phyloP scores from a whole-genome alignment of 805 yeast species.

The Spathaspora gorwiae region DNA sequence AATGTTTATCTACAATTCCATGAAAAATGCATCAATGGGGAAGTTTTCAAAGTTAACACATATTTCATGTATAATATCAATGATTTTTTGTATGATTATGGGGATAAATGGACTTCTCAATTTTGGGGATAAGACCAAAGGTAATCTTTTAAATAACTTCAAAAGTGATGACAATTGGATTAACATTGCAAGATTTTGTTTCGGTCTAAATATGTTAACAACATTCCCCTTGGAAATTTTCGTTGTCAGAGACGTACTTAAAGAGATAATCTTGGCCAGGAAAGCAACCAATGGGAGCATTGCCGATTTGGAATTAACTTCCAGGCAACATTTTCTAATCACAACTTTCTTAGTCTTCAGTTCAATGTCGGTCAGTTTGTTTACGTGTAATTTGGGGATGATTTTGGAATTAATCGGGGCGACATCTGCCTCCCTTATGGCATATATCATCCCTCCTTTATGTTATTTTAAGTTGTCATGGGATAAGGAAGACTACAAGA shows the following conservation, averaged over 20 bases:
- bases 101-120: constrained; percentile 75
- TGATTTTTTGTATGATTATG: constrained; percentile 71
- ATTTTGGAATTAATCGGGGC: constrained; percentile 89
- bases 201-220: constrained; percentile 88
- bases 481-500: constrained; percentile 32
- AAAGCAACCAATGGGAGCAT: constrained; percentile 19
- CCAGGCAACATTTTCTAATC: constrained; percentile 51
- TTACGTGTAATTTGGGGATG: constrained; percentile 86
- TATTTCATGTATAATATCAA: constrained; percentile 74
- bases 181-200: constrained; percentile 84
- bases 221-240: constrained; percentile 88
- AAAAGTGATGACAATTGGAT: constrained; percentile 68
- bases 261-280: constrained; percentile 48
- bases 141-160: constrained; percentile 85
- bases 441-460: constrained; percentile 85
- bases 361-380: constrained; percentile 71
- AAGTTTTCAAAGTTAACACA: constrained; percentile 78
- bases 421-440: constrained; percentile 87
- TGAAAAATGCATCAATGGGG: constrained; percentile 69
- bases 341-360: constrained; percentile 63
- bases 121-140: constrained; percentile 76
- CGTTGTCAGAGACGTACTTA: constrained; percentile 83
- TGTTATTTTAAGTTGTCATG: constrained; percentile 67
- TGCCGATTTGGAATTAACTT: constrained; percentile 38
- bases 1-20: constrained; percentile 80